These are phyloP conservation scores for Trichoderma sp. DNA, from an alignment of 2,329 filamentous ascomycete genomes.

Conservation along the genomic window DNA sequence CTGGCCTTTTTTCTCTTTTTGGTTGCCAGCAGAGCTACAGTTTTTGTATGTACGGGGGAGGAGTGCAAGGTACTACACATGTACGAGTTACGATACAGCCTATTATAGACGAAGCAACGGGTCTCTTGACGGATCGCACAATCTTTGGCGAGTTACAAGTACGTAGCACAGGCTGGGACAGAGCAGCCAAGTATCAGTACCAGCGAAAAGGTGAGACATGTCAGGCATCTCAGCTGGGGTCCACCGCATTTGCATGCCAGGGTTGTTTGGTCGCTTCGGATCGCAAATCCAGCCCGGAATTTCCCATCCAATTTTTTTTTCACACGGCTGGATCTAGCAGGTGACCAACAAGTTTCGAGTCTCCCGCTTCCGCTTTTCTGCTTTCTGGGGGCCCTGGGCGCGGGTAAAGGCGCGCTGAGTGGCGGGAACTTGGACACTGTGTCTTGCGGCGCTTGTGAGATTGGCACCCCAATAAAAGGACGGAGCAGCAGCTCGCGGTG, in stretches of 20 bases:
- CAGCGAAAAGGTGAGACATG: not conserved
- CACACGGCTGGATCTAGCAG: constrained; percentile 5
- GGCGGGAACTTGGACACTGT: constrained; percentile 4
- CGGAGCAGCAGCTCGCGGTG: not conserved
- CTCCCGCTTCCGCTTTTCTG: not conserved
- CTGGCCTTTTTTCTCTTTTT: not conserved
- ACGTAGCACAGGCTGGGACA: not conserved
- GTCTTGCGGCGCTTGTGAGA: not conserved
- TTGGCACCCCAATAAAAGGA: not conserved
- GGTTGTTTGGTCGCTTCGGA: not conserved
- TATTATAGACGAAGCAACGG: not conserved
- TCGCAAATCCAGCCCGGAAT: not conserved
- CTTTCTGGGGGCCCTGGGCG: not conserved
- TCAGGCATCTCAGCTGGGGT: not conserved
- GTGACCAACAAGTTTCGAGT: not conserved
- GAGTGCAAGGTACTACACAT: not conserved
- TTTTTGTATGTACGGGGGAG: not conserved
- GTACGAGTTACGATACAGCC: not conserved
- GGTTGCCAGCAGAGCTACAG: not conserved
- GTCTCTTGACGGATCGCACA: not conserved
- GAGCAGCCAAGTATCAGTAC: not conserved
- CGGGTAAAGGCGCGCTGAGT: not conserved
- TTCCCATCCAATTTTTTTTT: not conserved
- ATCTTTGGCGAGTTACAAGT: not conserved
- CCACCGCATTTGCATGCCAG: not conserved